A percentile compares a stretch with the other conserved stretches of the same genome.
Conservation (phyloP, 495 filamentous ascomycete genomes). For the Recurvomyces mirabilis region DNA sequence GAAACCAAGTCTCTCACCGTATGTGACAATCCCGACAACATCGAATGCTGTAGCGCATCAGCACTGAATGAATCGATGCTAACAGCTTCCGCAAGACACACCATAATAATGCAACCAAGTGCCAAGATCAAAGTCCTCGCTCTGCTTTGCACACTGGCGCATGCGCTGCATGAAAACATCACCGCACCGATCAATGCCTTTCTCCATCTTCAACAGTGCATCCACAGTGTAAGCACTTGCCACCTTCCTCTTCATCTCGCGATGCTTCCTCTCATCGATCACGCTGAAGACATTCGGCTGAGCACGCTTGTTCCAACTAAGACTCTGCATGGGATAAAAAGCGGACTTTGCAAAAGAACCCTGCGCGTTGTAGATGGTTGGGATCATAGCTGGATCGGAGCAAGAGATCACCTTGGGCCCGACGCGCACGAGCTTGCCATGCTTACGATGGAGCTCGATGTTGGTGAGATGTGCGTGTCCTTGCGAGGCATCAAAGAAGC, state of each 20-base stretch:
- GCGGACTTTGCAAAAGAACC: constrained; percentile 30
- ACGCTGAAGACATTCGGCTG: constrained; percentile 6
- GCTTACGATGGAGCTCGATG: constrained; percentile 35
- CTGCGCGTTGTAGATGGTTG: constrained; percentile 5
- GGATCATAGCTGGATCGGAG: constrained; percentile 16
- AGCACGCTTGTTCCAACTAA: constrained; percentile 1
- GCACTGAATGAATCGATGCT: too few species aligned
- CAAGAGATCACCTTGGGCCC: constrained; percentile 47
- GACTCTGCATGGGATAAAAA: constrained; percentile 33
- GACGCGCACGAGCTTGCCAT: constrained; percentile 45
- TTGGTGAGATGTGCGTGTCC: constrained; percentile 23
- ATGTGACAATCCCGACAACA: constrained; percentile 32
- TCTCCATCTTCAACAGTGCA: constrained; percentile 30
- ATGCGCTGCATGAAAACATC: constrained; percentile 28
- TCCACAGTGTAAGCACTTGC: constrained; percentile 33
- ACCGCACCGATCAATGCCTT: constrained; percentile 25
- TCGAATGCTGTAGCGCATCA: constrained; percentile 34
- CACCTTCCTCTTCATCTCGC: constrained; percentile 32
- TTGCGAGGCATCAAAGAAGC: constrained; percentile 22
- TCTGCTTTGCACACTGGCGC: constrained; percentile 26
- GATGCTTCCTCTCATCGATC: constrained; percentile 36
- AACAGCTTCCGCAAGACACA: too few species aligned
- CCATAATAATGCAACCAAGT: constrained; percentile 35
- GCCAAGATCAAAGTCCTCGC: constrained; percentile 26
- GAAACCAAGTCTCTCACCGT: constrained; percentile 31